A percentile compares a stretch with the other conserved stretches of the same genome.
These are phyloP conservation scores for Penstemon eatonii DNA, from an alignment of 257 asterid species.

Conservation along the genomic window DNA sequence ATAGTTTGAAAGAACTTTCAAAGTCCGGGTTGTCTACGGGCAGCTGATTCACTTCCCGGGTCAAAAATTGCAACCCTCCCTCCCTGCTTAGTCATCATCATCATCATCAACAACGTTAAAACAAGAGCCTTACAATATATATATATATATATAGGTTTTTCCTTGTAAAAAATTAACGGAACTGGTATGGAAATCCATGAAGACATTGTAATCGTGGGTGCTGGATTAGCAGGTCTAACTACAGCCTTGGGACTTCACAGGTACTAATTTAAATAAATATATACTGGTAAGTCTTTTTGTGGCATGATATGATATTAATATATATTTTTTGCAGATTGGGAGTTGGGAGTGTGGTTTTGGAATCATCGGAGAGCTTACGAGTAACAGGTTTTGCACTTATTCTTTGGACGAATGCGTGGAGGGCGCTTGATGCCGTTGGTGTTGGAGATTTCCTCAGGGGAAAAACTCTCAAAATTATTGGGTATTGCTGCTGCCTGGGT, in stretches of 20 bases:
- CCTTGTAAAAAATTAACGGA: no score
- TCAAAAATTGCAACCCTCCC: no score
- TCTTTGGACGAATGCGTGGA: slow-evolving; percentile 76
- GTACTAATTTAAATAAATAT: slow-evolving; percentile 10
- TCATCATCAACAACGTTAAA: no score
- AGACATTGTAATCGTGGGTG: slow-evolving; percentile 47
- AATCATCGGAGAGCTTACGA: slow-evolving; percentile 67
- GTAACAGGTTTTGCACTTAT: slow-evolving; percentile 70
- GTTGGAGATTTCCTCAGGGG: slow-evolving; percentile 56
- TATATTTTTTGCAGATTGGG: slow-evolving; percentile 48
- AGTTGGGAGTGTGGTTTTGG: slow-evolving; percentile 64
- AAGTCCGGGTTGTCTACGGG: no score
- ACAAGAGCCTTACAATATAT: no score
- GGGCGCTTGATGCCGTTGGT: slow-evolving; percentile 74
- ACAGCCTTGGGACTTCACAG: slow-evolving; percentile 51
- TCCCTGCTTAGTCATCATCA: no score
- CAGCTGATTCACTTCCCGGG: no score
- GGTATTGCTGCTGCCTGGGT: slow-evolving; percentile 28
- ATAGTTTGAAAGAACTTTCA: no score
- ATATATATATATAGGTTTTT: no score
- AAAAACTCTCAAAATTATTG: slow-evolving; percentile 43
- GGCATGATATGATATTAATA: background rate
- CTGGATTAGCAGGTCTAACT: slow-evolving; percentile 47
- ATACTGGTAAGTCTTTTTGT: background rate
- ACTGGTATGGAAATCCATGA: background rate